These are phyloP conservation scores for Sporothrix mexicana DNA, from an alignment of 2,329 filamentous ascomycete species.

Conservation along the genomic window DNA sequence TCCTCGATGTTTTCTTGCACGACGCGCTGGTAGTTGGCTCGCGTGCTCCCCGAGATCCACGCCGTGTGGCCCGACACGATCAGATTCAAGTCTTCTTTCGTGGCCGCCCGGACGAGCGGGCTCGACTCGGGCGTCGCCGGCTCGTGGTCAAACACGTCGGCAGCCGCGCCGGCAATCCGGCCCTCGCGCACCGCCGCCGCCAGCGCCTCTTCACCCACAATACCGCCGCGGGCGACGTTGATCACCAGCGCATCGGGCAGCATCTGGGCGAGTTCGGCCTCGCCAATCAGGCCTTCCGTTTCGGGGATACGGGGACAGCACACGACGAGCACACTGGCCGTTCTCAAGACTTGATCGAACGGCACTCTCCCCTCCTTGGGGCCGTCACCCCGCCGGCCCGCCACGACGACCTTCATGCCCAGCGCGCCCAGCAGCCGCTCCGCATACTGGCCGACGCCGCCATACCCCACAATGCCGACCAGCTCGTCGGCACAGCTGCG, in stretches of 20 bases:
- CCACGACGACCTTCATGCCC: slow-evolving; percentile 44
- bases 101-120: slow-evolving; percentile 34
- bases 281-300: slow-evolving; percentile 41
- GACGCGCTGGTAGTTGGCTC: slow-evolving; percentile 36
- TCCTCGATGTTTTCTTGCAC: slow-evolving; percentile 37
- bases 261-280: slow-evolving; percentile 37
- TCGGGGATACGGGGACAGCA: slow-evolving; percentile 44
- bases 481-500: slow-evolving; percentile 38
- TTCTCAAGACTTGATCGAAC: slow-evolving; percentile 40
- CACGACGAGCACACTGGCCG: slow-evolving; percentile 44
- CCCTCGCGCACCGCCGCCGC: slow-evolving; percentile 44
- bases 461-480: slow-evolving; percentile 46
- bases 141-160: slow-evolving; percentile 48
- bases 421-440: slow-evolving; percentile 42
- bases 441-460: slow-evolving; percentile 45
- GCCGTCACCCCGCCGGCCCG: slow-evolving; percentile 36
- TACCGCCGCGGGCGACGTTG: slow-evolving; percentile 46
- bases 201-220: slow-evolving; percentile 46
- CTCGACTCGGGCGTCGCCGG: slow-evolving; percentile 40
- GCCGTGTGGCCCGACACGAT: slow-evolving; percentile 38
- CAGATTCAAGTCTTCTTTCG: slow-evolving; percentile 36
- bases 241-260: slow-evolving; percentile 43
- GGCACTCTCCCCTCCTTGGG: slow-evolving; percentile 29
- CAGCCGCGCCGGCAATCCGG: slow-evolving; percentile 44
- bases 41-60: slow-evolving; percentile 38